A percentile compares a stretch with the other conserved stretches of the same genome.
phyloP scores from a whole-genome alignment of 176 grass and related monocot species.

The Aegilops bicornis region DNA sequence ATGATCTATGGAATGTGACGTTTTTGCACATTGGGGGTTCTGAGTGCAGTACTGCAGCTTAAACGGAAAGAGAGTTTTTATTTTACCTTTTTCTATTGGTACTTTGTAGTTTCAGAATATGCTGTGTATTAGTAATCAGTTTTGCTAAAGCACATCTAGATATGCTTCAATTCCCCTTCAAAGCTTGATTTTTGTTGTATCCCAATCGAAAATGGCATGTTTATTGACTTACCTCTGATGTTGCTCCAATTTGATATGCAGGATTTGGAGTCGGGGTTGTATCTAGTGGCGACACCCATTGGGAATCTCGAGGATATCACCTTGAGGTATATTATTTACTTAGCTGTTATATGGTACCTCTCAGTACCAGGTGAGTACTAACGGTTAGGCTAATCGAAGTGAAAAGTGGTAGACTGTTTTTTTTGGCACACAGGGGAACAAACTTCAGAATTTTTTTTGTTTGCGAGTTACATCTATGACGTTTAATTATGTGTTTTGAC shows the following conservation, averaged over 20 bases:
- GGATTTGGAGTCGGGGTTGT: slow-evolving; percentile 76
- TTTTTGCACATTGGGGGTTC: not conserved
- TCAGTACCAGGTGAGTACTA: not conserved
- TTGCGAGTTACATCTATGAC: not conserved
- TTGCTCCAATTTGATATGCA: slow-evolving; percentile 30
- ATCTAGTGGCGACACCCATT: slow-evolving; percentile 96
- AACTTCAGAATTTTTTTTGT: not conserved
- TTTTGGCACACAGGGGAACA: not conserved
- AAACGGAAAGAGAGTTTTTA: not conserved
- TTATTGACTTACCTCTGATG: not conserved
- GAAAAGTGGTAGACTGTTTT: not conserved
- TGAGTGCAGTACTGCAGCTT: not conserved
- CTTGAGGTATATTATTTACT: slow-evolving; percentile 57
- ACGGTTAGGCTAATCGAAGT: not conserved
- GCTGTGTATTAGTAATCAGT: not conserved
- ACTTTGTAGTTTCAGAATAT: not conserved
- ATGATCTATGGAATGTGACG: not conserved
- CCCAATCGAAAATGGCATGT: not conserved
- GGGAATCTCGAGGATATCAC: slow-evolving; percentile 99
- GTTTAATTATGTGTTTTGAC: not conserved
- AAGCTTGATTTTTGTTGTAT: not conserved
- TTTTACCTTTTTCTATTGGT: not conserved
- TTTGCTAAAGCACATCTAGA: too few species aligned
- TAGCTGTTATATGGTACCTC: not conserved
- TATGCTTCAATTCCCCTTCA: not conserved